These are phyloP conservation scores for Ogataea philodendri DNA, from an alignment of 805 yeast genomes.

Conservation along the genomic window DNA sequence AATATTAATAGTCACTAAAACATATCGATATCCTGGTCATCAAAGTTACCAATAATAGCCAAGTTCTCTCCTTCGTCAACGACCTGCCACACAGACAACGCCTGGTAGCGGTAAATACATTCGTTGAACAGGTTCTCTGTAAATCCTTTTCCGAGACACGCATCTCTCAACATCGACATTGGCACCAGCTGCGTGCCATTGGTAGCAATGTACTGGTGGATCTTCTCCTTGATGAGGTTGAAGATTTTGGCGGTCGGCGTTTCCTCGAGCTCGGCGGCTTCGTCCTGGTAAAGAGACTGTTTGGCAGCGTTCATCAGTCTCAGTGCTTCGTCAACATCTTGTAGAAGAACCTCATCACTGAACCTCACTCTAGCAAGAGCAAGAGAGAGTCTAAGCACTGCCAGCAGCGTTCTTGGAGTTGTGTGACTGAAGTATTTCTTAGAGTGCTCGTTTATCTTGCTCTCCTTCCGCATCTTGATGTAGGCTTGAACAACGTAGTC, in stretches of 20 bases:
- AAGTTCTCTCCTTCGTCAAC: slow-evolving; percentile 67
- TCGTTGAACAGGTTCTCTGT: slow-evolving; percentile 74
- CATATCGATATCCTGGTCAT: slow-evolving; percentile 36
- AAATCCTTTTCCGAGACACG: slow-evolving; percentile 77
- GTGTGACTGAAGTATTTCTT: slow-evolving; percentile 82
- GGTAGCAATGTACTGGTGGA: slow-evolving; percentile 23
- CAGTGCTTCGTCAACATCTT: slow-evolving; percentile 94
- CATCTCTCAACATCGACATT: slow-evolving; percentile 53
- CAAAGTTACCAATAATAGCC: slow-evolving; percentile 47
- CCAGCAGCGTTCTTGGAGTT: slow-evolving; percentile 92
- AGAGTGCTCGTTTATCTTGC: slow-evolving; percentile 74
- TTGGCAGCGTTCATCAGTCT: slow-evolving; percentile 85
- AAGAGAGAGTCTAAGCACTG: slow-evolving; percentile 88
- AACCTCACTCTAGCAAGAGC: slow-evolving; percentile 91
- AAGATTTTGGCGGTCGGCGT: slow-evolving; percentile 68
- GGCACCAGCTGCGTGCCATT: slow-evolving; percentile 37
- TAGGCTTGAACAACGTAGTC: slow-evolving; percentile 84
- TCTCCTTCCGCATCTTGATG: slow-evolving; percentile 89
- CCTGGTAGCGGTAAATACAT: slow-evolving; percentile 72
- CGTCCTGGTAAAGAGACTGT: slow-evolving; percentile 65
- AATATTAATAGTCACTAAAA: slow-evolving; percentile 9
- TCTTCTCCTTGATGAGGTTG: slow-evolving; percentile 57
- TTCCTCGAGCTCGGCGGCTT: slow-evolving; percentile 53
- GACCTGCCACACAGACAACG: slow-evolving; percentile 71
- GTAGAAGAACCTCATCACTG: slow-evolving; percentile 62